Conservation (phyloP, 306 rosid species). For the Citrullus amarus region DNA sequence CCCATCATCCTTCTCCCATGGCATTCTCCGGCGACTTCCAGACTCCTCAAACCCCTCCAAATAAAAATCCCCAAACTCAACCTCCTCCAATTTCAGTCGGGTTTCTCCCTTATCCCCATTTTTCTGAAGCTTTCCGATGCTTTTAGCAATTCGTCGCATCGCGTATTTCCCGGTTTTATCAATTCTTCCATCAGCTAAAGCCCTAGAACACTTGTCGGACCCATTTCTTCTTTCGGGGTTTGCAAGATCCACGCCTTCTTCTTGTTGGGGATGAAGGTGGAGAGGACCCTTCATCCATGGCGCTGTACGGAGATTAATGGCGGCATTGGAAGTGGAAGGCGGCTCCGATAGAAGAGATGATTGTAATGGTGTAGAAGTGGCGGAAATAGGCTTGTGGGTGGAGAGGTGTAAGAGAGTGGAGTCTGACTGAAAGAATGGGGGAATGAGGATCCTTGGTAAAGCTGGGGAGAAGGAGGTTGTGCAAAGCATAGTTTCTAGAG, state of each 20-base stretch:
- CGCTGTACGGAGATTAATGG: constrained; percentile 46
- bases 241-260: constrained; percentile 30
- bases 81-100: constrained; percentile 16
- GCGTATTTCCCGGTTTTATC: constrained; percentile 40
- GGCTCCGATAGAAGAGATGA: background rate
- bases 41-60: constrained; percentile 26
- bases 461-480: background rate
- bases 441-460: background rate
- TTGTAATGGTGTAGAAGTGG: background rate
- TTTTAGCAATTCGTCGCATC: constrained; percentile 37
- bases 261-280: constrained; percentile 30
- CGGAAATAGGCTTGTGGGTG: background rate
- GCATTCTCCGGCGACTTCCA: constrained; percentile 33
- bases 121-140: constrained; percentile 34
- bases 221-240: constrained; percentile 18
- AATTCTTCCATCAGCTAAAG: constrained; percentile 22
- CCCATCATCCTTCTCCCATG: constrained; percentile 68
- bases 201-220: constrained; percentile 13
- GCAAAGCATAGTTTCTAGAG: background rate
- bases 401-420: background rate
- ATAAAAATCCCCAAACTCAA: constrained; percentile 24
- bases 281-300: constrained; percentile 78
- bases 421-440: background rate
- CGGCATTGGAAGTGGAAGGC: constrained; percentile 18
- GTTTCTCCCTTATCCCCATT: constrained; percentile 11